phyloP scores from a whole-genome alignment of 2,329 filamentous ascomycete species.

The Fusarium pilosicola region DNA sequence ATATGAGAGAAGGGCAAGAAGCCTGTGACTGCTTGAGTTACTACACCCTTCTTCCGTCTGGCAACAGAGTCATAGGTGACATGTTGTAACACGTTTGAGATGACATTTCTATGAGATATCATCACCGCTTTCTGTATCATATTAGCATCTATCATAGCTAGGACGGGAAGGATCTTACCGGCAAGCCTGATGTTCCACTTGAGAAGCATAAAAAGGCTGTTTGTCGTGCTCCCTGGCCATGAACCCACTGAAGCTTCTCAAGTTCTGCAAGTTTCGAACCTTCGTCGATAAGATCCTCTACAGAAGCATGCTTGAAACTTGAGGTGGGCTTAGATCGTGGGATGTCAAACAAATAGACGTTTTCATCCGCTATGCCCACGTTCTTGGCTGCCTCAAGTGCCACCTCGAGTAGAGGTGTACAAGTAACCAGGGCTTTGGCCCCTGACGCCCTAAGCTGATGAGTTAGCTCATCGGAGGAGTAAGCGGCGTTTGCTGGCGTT shows the following conservation, averaged over 20 bases:
- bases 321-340: conserved; percentile 55
- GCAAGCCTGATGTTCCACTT: conserved; percentile 80
- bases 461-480: conserved; percentile 73
- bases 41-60: conserved; percentile 49
- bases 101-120: conserved; percentile 83
- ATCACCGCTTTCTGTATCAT: conserved; percentile 77
- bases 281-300: conserved; percentile 71
- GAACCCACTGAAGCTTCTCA: conserved; percentile 64
- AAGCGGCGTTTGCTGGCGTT: conserved; percentile 78
- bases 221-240: conserved; percentile 72
- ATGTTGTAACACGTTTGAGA: conserved; percentile 76
- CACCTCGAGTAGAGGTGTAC: conserved; percentile 69
- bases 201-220: conserved; percentile 83
- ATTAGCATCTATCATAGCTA: not conserved
- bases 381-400: conserved; percentile 72
- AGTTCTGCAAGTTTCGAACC: conserved; percentile 65
- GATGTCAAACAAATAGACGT: conserved; percentile 75
- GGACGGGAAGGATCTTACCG: conserved; percentile 55
- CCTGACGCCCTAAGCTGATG: conserved; percentile 77
- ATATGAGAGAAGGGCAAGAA: conserved; percentile 84
- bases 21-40: conserved; percentile 65
- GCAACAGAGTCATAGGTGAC: conserved; percentile 55
- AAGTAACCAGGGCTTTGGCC: conserved; percentile 77
- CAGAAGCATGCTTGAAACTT: conserved; percentile 61
- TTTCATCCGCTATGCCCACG: conserved; percentile 68